Base-by-base conservation (phyloP, 306 rosid species). In the Citrullus colocynthis region DNA sequence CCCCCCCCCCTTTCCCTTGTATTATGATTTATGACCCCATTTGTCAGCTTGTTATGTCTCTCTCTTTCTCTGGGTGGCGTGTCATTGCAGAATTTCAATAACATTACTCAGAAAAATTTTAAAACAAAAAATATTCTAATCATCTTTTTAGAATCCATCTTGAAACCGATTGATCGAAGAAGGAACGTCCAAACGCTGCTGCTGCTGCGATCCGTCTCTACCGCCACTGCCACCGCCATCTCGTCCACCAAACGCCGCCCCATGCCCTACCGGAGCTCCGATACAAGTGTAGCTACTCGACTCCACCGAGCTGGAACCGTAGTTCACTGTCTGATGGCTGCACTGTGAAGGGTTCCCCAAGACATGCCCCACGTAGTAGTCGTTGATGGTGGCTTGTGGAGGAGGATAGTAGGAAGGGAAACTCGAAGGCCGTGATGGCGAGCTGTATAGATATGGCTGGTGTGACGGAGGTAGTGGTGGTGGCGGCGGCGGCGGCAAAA, bases 251-350 rank as follows among this genome's bases (percentile, higher is more conserved):
- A 6, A 76, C 13, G 59, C 75, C 59, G 17, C 84, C 8, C 85
- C 88, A 49, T 86, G 93, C 17, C 93, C 93, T 16, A 95, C 92
- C 7, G 98, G 98, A 70, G 98, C 98, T 13, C 97, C 97, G n/a
- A 93, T 88, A 84, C 95, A 91, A 3, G 95, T 89, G 83, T 88
- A 91, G 81, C 74, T 85, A 39, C 39, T 52, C 10, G 79, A 32
- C 44, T 82, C 87, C 7, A 81, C 13, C 4, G 80, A 75, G 37
- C 41, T 74, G 2, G 79, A 66, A 9, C 80, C 69, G 36, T 84
- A 86, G 87, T 75, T 86, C 14, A 78, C 60, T 67, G 72, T 80
- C 34, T 81, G 80, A 63, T 78, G 85, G 45, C 78, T 82, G 59
- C 83, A 84, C 2, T 79, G 86, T 3, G 87, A 82, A 48, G 69